A percentile compares a stretch with the other conserved stretches of the same genome.
These are phyloP conservation scores for Golubevia pallescens DNA, from an alignment of 1,284 basidiomycete genomes.

Conservation along the genomic window DNA sequence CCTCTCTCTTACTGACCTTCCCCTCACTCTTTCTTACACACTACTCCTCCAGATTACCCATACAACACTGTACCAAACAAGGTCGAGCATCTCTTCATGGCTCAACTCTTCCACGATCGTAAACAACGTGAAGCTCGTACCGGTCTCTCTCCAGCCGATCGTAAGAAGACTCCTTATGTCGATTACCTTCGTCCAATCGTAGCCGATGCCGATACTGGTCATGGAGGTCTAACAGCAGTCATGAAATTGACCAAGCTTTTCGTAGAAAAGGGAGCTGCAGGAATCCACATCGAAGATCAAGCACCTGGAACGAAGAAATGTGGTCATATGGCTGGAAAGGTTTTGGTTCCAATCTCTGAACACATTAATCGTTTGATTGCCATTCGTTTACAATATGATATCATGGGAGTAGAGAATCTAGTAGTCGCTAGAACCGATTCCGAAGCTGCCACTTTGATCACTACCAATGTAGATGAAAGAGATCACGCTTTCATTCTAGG, in stretches of 20 bases:
- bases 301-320: slow-evolving; percentile 75
- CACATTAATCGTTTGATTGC: slow-evolving; percentile 81
- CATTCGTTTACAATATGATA: slow-evolving; percentile 78
- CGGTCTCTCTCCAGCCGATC: slow-evolving; percentile 74
- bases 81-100: slow-evolving; percentile 72
- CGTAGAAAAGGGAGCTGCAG: slow-evolving; percentile 72
- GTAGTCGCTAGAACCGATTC: slow-evolving; percentile 79
- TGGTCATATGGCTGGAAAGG: slow-evolving; percentile 76
- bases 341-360: slow-evolving; percentile 74
- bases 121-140: slow-evolving; percentile 69
- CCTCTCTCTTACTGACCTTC: not conserved
- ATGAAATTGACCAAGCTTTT: slow-evolving; percentile 81
- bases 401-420: slow-evolving; percentile 79
- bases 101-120: slow-evolving; percentile 73
- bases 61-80: slow-evolving; percentile 73
- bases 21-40: too few species aligned
- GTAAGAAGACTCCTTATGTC: slow-evolving; percentile 64
- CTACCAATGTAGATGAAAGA: slow-evolving; percentile 92
- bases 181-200: slow-evolving; percentile 67
- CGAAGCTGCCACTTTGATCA: slow-evolving; percentile 93
- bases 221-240: slow-evolving; percentile 73
- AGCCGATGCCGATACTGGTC: slow-evolving; percentile 68
- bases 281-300: slow-evolving; percentile 80
- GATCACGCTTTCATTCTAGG: slow-evolving; percentile 97
- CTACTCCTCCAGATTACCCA: slow-evolving; percentile 68